Base-by-base conservation (phyloP, 2,329 filamentous ascomycete genomes). In the Lachnellula arida region DNA sequence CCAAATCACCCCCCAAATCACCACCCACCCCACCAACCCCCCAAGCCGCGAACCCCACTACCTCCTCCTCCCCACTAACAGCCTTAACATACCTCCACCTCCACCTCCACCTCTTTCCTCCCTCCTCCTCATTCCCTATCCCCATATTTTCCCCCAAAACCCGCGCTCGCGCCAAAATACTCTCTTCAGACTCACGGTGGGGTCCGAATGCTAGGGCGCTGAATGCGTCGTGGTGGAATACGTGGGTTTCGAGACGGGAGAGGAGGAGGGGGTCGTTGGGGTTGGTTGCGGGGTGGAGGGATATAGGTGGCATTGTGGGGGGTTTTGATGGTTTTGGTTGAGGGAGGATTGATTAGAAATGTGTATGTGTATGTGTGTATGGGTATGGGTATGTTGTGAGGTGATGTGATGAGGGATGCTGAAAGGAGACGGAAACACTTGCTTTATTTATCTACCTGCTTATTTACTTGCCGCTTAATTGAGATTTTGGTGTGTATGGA, bases 231-330 rank as follows among this genome's bases (percentile, higher is more conserved):
- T 56, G 5, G 5, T 51, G 19, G 22, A 61, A 63, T 1, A 56
- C 59, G 2, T 37, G 34, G 15, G 49, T 37, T 47, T 57, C 59
- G 6, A 64, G 43, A 7, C 23, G 46, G 12, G 56, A 6, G 59
- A 61, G 35, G 67, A 65, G 52, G 64, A 62, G 19, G 71, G 74
- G 25, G 69, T 61, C 56, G 6, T n/a, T 1, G 14, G 49, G 35
- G 7, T 28, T 2, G 1, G 25, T 35, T 17, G 37, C 19, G 14
- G 58, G 46, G 4, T 22, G 35, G 19, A 60, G 43, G 0, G 25
- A 48, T 15, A 53, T 46, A 1, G 28, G 28, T 28, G 28, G 28
- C 28, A 28, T 28, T 28, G 25, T 9, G 7, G 9, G 28, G 7
- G 2, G 1, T 28, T 28, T 28, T 28, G 28, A 28, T 28, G 28